Conservation (phyloP, 1,139 yeast species). For the Geotrichum carabidarum region DNA sequence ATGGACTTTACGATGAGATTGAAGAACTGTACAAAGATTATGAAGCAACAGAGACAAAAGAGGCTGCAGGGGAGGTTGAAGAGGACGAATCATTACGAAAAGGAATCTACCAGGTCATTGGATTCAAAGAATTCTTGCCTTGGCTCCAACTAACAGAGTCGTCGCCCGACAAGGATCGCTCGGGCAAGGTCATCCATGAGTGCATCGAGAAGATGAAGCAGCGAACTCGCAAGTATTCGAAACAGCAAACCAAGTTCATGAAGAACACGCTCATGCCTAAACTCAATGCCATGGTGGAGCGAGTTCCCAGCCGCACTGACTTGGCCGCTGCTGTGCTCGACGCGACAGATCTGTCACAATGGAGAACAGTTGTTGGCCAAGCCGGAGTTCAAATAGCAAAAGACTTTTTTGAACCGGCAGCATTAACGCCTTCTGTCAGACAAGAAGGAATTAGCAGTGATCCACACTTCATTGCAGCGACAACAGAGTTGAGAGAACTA, state of each 20-base stretch:
- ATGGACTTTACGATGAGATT: constrained; percentile 60
- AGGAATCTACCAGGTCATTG: constrained; percentile 94
- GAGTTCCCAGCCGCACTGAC: constrained; percentile 48
- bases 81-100: constrained; percentile 49
- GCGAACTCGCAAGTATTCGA: constrained; percentile 81
- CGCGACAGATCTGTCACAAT: constrained; percentile 62
- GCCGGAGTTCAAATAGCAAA: constrained; percentile 53
- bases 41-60: constrained; percentile 1
- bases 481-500: constrained; percentile 42
- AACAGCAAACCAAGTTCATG: constrained; percentile 91
- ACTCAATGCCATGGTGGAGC: constrained; percentile 22
- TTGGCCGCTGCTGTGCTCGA: constrained; percentile 66
- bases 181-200: constrained; percentile 33
- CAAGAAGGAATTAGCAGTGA: background rate
- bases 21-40: constrained; percentile 44
- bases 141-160: constrained; percentile 46
- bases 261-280: constrained; percentile 63
- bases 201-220: constrained; percentile 76
- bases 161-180: no score
- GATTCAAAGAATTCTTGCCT: constrained; percentile 87
- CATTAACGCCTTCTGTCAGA: no score
- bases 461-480: constrained; percentile 39
- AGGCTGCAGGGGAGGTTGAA: constrained; percentile 20
- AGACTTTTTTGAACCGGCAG: constrained; percentile 37
- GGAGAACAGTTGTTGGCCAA: constrained; percentile 54